Evolutionary conservation across 768 basidiomycete genomes (phyloP).

Genomic region (Mycena sanguinolenta): DNA sequence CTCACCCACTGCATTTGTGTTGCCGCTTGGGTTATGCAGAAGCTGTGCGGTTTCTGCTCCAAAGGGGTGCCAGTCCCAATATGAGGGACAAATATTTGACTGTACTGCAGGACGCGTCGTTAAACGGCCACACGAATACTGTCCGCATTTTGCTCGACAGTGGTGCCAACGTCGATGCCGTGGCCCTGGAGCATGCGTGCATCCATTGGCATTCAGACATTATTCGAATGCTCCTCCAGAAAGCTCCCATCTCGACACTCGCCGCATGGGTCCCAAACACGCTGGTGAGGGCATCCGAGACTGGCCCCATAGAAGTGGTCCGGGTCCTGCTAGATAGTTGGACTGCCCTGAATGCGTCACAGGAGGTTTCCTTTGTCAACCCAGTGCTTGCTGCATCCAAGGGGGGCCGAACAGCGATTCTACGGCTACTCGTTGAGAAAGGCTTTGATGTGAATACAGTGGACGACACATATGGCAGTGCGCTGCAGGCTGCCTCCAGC

Average conservation of each 20-base stretch:
- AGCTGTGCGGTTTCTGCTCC: not conserved
- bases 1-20: not conserved
- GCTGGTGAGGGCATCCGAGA: no score
- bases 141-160: no score
- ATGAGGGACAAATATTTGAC: not conserved
- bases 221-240: no score
- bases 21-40: not conserved
- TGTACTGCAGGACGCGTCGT: not conserved
- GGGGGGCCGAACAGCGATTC: not conserved
- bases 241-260: no score
- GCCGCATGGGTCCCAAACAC: no score
- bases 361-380: no score
- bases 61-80: not conserved
- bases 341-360: no score
- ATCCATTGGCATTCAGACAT: no score
- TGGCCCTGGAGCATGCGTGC: no score
- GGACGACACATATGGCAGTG: not conserved
- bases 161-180: no score
- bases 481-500: not conserved
- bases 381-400: not conserved
- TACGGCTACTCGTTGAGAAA: not conserved
- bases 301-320: no score
- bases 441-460: not conserved
- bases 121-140: not conserved
- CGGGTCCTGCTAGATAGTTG: no score